Conservation (phyloP, 2,329 filamentous ascomycete species). For the Trichophyton verrucosum region DNA sequence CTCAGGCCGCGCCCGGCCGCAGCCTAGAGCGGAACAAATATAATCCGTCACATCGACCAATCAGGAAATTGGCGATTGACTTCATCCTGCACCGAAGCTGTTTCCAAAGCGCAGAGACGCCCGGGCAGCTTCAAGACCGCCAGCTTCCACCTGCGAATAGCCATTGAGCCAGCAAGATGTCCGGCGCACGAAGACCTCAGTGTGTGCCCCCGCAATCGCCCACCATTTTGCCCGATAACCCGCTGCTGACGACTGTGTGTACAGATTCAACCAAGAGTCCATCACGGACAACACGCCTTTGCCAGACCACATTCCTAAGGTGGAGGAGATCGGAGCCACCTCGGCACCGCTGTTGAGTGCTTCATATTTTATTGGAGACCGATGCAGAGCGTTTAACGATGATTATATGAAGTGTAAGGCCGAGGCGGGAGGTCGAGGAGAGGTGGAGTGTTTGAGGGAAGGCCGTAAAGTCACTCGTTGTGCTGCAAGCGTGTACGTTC, state of each 20-base stretch:
- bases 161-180: slow-evolving; percentile 14
- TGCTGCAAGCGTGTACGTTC: slow-evolving; percentile 82
- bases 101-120: background rate
- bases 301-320: slow-evolving; percentile 78
- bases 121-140: background rate
- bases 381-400: slow-evolving; percentile 92
- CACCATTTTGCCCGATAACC: background rate
- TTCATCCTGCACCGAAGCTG: background rate
- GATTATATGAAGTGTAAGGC: slow-evolving; percentile 99
- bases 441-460: slow-evolving; percentile 92
- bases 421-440: slow-evolving; percentile 78
- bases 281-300: slow-evolving; percentile 95
- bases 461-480: slow-evolving; percentile 93
- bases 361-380: slow-evolving; percentile 90
- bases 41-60: background rate
- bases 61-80: background rate
- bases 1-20: too few relatives aligned
- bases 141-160: background rate
- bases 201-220: slow-evolving; percentile 6
- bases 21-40: background rate
- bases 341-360: slow-evolving; percentile 87
- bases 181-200: slow-evolving; percentile 11
- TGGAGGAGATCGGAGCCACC: slow-evolving; percentile 84
- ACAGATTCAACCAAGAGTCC: slow-evolving; percentile 84
- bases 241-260: slow-evolving; percentile 2